Evolutionary conservation across 805 yeast species (phyloP).

Genomic region (Yamadazyma akitaensis): DNA sequence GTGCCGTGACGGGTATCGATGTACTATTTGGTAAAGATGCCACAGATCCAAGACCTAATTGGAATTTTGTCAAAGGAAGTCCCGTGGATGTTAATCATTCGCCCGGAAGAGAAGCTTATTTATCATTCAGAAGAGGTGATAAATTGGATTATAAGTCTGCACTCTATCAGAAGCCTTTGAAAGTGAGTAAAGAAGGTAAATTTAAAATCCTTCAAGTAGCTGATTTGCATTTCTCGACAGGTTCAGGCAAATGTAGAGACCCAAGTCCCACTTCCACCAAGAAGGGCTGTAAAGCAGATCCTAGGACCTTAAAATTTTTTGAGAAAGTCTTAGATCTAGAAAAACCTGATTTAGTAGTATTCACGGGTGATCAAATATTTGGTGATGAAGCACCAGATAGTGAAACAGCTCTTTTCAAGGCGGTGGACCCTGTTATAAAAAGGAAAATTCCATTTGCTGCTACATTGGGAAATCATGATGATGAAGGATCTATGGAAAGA

Average conservation of each 20-base stretch:
- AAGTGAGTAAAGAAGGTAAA: constrained; percentile 40
- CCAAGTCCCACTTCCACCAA: constrained; percentile 52
- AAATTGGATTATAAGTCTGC: constrained; percentile 24
- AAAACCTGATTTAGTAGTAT: constrained; percentile 77
- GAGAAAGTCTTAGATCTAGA: constrained; percentile 66
- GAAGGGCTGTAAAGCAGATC: constrained; percentile 72
- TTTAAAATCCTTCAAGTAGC: constrained; percentile 87
- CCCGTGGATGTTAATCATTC: constrained; percentile 24
- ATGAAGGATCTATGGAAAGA: constrained; percentile 70
- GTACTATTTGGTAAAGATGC: constrained; percentile 71
- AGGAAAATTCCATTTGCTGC: constrained; percentile 79
- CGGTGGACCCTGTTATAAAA: constrained; percentile 62
- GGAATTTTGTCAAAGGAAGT: constrained; percentile 42
- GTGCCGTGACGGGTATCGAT: constrained; percentile 57
- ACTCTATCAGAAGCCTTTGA: constrained; percentile 29
- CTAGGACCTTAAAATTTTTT: constrained; percentile 61
- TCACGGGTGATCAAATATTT: constrained; percentile 90
- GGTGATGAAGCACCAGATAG: constrained; percentile 81
- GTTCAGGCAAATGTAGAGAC: constrained; percentile 75
- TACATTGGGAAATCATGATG: constrained; percentile 92
- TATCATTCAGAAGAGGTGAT: constrained; percentile 36
- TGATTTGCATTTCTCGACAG: constrained; percentile 87
- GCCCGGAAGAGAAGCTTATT: constrained; percentile 20
- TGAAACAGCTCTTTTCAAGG: constrained; percentile 76
- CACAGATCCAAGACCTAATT: constrained; percentile 72